These are phyloP conservation scores for Xylaria castorea DNA, from an alignment of 495 filamentous ascomycete genomes.

Conservation along the genomic window DNA sequence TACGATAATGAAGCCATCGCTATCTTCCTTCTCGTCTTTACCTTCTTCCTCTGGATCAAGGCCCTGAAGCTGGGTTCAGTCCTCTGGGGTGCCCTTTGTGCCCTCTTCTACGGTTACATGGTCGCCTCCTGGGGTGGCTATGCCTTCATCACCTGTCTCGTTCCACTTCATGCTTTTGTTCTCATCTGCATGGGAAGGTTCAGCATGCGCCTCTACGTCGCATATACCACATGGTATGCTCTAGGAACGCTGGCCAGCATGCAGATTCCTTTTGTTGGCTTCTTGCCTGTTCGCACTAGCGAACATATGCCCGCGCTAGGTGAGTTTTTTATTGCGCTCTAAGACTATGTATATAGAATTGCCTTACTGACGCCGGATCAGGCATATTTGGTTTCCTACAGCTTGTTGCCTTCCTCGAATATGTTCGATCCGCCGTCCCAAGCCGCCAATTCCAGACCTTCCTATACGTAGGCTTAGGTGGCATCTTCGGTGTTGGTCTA, in stretches of 20 bases:
- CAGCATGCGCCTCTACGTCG: slow-evolving; percentile 91
- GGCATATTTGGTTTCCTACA: slow-evolving; percentile 97
- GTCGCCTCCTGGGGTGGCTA: slow-evolving; percentile 99
- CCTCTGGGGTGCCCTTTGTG: slow-evolving; percentile 93
- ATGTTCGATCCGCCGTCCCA: slow-evolving; percentile 82
- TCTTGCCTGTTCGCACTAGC: slow-evolving; percentile 93
- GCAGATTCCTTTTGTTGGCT: slow-evolving; percentile 99
- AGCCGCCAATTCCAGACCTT: slow-evolving; percentile 93
- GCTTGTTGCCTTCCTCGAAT: slow-evolving; percentile 92
- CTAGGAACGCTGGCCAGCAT: slow-evolving; percentile 96
- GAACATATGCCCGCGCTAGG: slow-evolving; percentile 98
- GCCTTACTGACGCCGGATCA: slow-evolving; percentile 49
- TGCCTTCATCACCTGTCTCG: slow-evolving; percentile 98
- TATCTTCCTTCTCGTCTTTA: slow-evolving; percentile 97
- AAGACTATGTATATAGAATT: neutral
- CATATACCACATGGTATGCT: slow-evolving; percentile 98
- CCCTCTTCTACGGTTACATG: slow-evolving; percentile 99
- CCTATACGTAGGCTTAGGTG: slow-evolving; percentile 78
- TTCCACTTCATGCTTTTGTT: slow-evolving; percentile 95
- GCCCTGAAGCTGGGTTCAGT: slow-evolving; percentile 93
- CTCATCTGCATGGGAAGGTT: slow-evolving; percentile 96
- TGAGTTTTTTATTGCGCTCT: slow-evolving; percentile 49
- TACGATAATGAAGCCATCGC: slow-evolving; percentile 99
- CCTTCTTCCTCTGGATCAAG: slow-evolving; percentile 99
- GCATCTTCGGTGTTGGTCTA: slow-evolving; percentile 67